These are phyloP conservation scores for Colletotrichum somersetense DNA, from an alignment of 2,329 filamentous ascomycete genomes.

Conservation along the genomic window DNA sequence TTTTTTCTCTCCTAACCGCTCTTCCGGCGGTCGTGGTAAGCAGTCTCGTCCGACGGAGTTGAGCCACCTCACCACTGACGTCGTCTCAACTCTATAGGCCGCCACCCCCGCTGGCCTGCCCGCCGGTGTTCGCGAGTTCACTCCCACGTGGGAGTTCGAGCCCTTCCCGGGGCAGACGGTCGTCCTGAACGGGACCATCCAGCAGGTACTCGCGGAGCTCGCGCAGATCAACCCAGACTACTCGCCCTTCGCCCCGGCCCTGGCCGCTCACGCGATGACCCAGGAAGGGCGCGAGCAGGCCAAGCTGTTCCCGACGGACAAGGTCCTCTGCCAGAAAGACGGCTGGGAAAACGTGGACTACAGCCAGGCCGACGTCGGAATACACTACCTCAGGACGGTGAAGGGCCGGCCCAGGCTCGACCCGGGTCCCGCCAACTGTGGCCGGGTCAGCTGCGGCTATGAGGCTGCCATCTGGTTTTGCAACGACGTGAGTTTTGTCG, in stretches of 20 bases:
- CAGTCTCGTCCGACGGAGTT: background rate
- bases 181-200: background rate
- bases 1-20: background rate
- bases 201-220: conserved; percentile 2
- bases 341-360: background rate
- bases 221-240: conserved; percentile 7
- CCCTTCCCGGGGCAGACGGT: background rate
- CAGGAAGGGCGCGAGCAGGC: background rate
- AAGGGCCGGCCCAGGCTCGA: background rate
- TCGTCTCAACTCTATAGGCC: background rate
- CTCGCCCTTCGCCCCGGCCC: background rate
- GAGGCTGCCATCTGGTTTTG: background rate
- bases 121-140: background rate
- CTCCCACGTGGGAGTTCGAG: background rate
- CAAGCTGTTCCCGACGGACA: background rate
- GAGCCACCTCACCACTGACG: background rate
- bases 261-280: too few species aligned
- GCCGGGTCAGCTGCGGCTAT: conserved; percentile 12
- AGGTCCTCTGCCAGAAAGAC: background rate
- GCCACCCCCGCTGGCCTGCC: background rate
- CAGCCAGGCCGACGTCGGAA: background rate
- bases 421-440: background rate
- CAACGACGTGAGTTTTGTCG: background rate
- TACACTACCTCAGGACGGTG: background rate
- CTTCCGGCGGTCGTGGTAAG: background rate